Evolutionary conservation across 176 grass and related monocot genomes (phyloP), one percentile per base, ranked within the genome.

Genomic region (Eremochloa ophiuroides): DNA sequence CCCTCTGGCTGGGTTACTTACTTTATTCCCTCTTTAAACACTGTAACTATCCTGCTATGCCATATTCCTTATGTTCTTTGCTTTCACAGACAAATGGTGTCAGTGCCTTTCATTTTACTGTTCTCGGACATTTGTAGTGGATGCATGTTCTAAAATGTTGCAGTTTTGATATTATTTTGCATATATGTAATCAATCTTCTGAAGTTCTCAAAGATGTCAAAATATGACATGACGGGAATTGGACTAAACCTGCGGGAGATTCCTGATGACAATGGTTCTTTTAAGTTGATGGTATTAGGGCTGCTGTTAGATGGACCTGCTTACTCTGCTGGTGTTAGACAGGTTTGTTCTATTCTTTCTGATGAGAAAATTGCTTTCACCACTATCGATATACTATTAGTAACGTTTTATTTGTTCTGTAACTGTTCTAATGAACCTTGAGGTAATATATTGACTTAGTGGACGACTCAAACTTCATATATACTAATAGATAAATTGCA

Each of bases 161-260:
- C 71, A 88, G 61, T 88, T 88, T 73, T 80, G 83, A 77, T 96
- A 62, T 80, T 86, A 86, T 74, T 86, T 44, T 86, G 69, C 83
- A 78, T 91, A 75, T 87, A 59, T 78, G 81, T 51, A 72, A 87
- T 81, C 80, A 74, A 84, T 84, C 35, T 51, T 47, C n/a, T 79
- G 74, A 93, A 99, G 93, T 99, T 99, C 81, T 91, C 91, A 17
- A 95, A 95, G 85, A 99, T 99, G 96, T 90, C 87, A 18, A 99
- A 99, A 78, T 95, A 99, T 76, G 93, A 99, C 69, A 86, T 99
- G 74, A 99, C 87, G 17, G 89, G 96, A 18, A 88, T 99, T 80
- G 96, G 93, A 82, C 62, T 95, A 78, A 95, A 99, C 85, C 74
- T 99, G 87, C 93, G 91, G 73, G 93, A 95, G 84, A 75, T 99